Conservation (phyloP, 352 stramenopile genomes). For the Phytophthora cryptogea region DNA sequence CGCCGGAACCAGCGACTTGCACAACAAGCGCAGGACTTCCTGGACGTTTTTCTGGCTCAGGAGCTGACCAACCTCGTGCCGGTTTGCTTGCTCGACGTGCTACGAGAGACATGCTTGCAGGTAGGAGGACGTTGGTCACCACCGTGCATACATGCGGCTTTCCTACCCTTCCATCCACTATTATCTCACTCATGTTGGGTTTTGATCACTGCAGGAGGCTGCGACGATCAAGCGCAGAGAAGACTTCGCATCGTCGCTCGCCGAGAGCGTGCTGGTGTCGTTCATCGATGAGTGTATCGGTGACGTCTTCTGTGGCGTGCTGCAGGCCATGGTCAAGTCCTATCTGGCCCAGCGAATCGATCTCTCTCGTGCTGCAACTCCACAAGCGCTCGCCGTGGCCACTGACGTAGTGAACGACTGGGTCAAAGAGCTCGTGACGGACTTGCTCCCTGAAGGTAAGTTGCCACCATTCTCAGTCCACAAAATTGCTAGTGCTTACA, state of each 20-base stretch:
- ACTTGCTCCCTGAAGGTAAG: conserved; percentile 47
- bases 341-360: conserved; percentile 40
- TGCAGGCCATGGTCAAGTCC: conserved; percentile 44
- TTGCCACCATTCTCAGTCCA: neutral
- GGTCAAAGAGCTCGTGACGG: conserved; percentile 34
- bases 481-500: neutral
- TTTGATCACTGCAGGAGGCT: conserved; percentile 21
- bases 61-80: conserved; percentile 39
- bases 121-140: conserved; percentile 15
- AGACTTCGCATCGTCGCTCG: conserved; percentile 24
- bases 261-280: conserved; percentile 9
- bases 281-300: conserved; percentile 33
- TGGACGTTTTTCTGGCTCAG: conserved; percentile 40
- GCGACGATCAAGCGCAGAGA: conserved; percentile 21
- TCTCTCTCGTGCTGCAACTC: conserved; percentile 36
- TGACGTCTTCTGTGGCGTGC: conserved; percentile 38
- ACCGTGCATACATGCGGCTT: neutral
- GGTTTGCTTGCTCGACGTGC: conserved; percentile 44
- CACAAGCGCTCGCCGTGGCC: conserved; percentile 23
- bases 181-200: neutral
- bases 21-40: conserved; percentile 23
- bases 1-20: conserved; percentile 27
- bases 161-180: conserved; percentile 6
- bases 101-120: conserved; percentile 35
- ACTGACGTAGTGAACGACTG: conserved; percentile 43